Evolutionary conservation across 176 grass and related monocot species (phyloP).

Genomic region (Rhynchospora tenuis): DNA sequence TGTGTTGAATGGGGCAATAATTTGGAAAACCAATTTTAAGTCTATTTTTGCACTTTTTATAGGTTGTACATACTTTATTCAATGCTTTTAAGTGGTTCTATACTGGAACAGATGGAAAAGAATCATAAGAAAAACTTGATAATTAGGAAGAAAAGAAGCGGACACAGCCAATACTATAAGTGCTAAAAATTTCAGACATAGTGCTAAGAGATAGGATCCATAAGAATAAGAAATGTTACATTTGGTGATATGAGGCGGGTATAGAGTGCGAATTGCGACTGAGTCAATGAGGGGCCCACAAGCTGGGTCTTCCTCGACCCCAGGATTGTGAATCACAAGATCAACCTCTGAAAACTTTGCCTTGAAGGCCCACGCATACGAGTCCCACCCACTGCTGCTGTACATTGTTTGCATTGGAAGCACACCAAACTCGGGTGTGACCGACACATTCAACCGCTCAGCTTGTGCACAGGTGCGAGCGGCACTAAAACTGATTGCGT

Average conservation of each 20-base stretch:
- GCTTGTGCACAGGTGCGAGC: constrained; percentile 87
- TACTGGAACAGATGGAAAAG: neutral
- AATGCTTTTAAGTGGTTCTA: neutral
- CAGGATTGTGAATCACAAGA: constrained; percentile 78
- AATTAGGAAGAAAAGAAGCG: neutral
- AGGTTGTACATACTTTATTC: neutral
- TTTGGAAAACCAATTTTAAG: neutral
- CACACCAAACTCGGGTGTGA: constrained; percentile 63
- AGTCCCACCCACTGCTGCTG: constrained; percentile 92
- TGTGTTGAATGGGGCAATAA: neutral
- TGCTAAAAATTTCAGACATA: neutral
- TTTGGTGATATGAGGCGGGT: constrained; percentile 41
- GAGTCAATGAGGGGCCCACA: constrained; percentile 87
- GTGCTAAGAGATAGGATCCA: neutral
- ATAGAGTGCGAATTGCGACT: constrained; percentile 52
- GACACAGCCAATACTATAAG: neutral
- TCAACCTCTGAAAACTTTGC: constrained; percentile 40
- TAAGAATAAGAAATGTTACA: constrained; percentile 8
- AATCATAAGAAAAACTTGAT: neutral
- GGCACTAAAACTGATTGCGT: constrained; percentile 86
- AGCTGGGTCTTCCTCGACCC: constrained; percentile 80
- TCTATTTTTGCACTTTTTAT: neutral
- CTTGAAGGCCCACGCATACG: constrained; percentile 80
- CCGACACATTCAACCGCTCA: constrained; percentile 74
- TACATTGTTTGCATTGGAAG: constrained; percentile 88